Conservation (phyloP, 2,329 filamentous ascomycete species). For the Kalmusia sp. region DNA sequence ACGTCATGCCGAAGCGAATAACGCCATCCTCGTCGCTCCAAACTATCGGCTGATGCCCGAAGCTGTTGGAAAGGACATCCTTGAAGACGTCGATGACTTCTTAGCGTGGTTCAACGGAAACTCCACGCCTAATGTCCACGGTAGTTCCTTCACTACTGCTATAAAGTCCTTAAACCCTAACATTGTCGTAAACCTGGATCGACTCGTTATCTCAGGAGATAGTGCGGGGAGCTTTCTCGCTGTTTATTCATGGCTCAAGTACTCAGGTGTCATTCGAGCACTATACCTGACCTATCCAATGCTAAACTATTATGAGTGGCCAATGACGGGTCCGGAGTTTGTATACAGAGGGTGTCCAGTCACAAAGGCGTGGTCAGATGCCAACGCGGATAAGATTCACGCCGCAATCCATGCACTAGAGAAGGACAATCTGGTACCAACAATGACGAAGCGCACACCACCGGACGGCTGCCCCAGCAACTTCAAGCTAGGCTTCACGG, state of each 20-base stretch:
- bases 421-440: background rate
- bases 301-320: constrained; percentile 3
- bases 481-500: background rate
- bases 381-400: background rate
- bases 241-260: constrained; percentile 18
- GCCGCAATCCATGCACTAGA: background rate
- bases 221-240: constrained; percentile 38
- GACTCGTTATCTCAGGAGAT: constrained; percentile 34
- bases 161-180: constrained; percentile 15
- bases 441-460: background rate
- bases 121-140: background rate
- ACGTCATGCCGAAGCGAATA: constrained; percentile 38
- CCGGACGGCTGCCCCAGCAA: background rate
- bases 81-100: constrained; percentile 53
- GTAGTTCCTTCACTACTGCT: background rate
- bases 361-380: no score
- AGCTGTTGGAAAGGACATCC: constrained; percentile 48
- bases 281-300: constrained; percentile 5
- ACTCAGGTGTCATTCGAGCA: background rate
- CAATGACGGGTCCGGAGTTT: background rate
- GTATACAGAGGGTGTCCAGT: background rate
- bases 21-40: constrained; percentile 52
- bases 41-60: constrained; percentile 58
- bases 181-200: constrained; percentile 15
- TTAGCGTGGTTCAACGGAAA: constrained; percentile 36